These are phyloP conservation scores for Gossypium longicalyx DNA, from an alignment of 345 rosid genomes.

Conservation along the genomic window DNA sequence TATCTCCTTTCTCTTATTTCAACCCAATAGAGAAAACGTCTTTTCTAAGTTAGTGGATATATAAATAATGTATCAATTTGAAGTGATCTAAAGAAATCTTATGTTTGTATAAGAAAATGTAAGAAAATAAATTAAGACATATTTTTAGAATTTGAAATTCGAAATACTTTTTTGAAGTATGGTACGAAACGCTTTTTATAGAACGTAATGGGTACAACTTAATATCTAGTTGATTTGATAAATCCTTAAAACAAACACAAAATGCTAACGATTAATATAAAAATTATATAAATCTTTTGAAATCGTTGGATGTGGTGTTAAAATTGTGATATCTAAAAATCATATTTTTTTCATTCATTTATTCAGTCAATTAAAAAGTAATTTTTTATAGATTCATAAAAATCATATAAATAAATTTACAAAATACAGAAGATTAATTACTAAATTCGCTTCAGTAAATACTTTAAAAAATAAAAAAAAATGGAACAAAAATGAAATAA, in stretches of 20 bases:
- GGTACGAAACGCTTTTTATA: neutral
- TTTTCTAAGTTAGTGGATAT: neutral
- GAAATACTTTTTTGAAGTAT: too few species aligned
- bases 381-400: too few species aligned
- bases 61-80: neutral
- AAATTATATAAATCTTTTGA: neutral
- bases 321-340: neutral
- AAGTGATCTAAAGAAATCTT: neutral
- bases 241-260: neutral
- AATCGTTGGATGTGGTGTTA: neutral
- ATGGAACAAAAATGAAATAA: too few species aligned
- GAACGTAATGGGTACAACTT: rapidly evolving
- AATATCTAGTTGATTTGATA: neutral
- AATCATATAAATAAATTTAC: too few species aligned
- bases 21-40: neutral
- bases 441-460: too few species aligned
- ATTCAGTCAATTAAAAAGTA: neutral
- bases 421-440: too few species aligned
- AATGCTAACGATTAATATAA: neutral
- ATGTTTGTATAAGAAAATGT: neutral
- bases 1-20: neutral
- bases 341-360: neutral
- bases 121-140: neutral
- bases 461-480: too few species aligned
- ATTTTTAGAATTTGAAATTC: too few species aligned